phyloP scores from a whole-genome alignment of 192 early-diverging fungal species.

The Entophlyctis luteolus region DNA sequence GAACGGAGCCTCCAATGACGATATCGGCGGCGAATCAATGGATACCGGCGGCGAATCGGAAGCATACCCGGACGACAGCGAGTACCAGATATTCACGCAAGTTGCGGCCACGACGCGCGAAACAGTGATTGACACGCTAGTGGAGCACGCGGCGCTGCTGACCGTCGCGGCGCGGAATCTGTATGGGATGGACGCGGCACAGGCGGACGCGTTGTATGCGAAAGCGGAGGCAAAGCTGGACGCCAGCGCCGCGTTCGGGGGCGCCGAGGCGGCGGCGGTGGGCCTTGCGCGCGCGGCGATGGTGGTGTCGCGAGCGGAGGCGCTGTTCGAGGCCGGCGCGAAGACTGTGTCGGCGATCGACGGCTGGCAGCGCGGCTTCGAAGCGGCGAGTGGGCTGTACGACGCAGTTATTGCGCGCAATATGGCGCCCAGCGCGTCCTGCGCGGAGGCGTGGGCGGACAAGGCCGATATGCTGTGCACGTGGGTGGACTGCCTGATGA shows the following conservation, averaged over 20 bases:
- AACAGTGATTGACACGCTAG: conserved; percentile 41
- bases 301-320: conserved; percentile 27
- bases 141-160: conserved; percentile 32
- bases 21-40: conserved; percentile 3
- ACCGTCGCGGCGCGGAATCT: conserved; percentile 24
- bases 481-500: conserved; percentile 31
- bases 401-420: conserved; percentile 20
- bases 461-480: conserved; percentile 36
- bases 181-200: not conserved
- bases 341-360: not conserved
- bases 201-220: conserved; percentile 17
- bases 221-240: conserved; percentile 24
- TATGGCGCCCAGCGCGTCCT: conserved; percentile 5
- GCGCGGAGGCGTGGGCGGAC: conserved; percentile 41
- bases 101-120: conserved; percentile 15
- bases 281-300: conserved; percentile 30
- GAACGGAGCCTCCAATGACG: not conserved
- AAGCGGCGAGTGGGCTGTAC: conserved; percentile 18
- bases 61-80: conserved; percentile 4
- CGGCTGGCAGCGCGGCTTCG: conserved; percentile 16
- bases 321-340: conserved; percentile 10
- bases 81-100: conserved; percentile 14
- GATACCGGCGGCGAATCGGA: not conserved
- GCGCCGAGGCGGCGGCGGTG: conserved; percentile 11
- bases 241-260: not conserved